phyloP scores from a whole-genome alignment of 345 rosid species.

The Brassica rapa region DNA sequence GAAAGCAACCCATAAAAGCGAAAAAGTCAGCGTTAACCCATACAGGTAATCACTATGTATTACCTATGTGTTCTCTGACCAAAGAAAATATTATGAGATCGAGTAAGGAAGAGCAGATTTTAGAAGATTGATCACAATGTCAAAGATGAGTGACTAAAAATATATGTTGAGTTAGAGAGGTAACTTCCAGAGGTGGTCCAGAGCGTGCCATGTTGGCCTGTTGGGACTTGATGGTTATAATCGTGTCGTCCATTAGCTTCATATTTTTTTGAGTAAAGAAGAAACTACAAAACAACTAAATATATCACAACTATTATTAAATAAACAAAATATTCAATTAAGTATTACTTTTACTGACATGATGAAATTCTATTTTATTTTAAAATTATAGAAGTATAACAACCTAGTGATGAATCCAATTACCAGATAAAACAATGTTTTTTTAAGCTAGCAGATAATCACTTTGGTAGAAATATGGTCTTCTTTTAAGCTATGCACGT shows the following conservation, averaged over 20 bases:
- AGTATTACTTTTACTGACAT: not conserved
- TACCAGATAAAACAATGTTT: not conserved
- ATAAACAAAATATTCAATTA: not conserved
- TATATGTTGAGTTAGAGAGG: not conserved
- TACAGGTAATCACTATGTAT: not conserved
- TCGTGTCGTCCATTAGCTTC: slow-evolving; percentile 21
- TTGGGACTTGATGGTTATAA: not conserved
- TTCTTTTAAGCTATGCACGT: no score
- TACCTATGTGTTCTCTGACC: slow-evolving; percentile 7
- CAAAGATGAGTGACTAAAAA: not conserved
- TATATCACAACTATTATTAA: not conserved
- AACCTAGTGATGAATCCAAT: not conserved
- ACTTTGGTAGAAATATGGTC: not conserved
- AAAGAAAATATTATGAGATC: not conserved
- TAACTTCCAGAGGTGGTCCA: not conserved
- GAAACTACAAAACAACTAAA: not conserved
- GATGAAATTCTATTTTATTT: not conserved
- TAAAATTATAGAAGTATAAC: not conserved
- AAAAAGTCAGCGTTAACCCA: slow-evolving; percentile 9
- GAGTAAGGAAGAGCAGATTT: not conserved
- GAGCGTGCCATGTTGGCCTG: not conserved
- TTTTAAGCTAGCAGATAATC: not conserved
- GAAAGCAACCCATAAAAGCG: slow-evolving; percentile 9
- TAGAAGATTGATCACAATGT: not conserved
- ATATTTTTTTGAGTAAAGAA: not conserved